phyloP scores from a whole-genome alignment of 2,329 filamentous ascomycete species.

The Raffaelea arxii region DNA sequence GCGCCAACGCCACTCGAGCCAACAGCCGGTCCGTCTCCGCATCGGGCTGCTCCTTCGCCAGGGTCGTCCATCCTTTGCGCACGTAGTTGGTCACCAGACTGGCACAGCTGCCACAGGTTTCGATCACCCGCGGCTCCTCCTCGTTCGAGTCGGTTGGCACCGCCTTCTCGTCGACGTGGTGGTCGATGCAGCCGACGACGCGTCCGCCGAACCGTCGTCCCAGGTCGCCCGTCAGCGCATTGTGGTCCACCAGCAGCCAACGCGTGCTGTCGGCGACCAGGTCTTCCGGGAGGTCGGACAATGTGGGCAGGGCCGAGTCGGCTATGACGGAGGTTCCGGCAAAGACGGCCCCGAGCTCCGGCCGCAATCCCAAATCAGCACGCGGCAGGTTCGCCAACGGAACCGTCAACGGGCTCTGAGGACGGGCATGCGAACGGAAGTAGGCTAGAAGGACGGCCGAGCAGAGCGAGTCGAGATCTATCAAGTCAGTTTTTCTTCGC shows the following conservation, averaged over 20 bases:
- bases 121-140: constrained; percentile 49
- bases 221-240: constrained; percentile 55
- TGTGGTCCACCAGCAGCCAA: constrained; percentile 76
- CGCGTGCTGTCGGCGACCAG: constrained; percentile 46
- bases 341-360: constrained; percentile 61
- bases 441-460: constrained; percentile 67
- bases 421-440: constrained; percentile 50
- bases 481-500: too few relatives aligned
- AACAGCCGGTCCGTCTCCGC: constrained; percentile 27
- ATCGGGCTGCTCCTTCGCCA: constrained; percentile 29
- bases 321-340: constrained; percentile 38
- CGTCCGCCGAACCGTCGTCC: constrained; percentile 27
- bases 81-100: constrained; percentile 58
- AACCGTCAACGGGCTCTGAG: constrained; percentile 48
- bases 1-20: constrained; percentile 57
- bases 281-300: constrained; percentile 36
- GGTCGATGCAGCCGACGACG: constrained; percentile 62
- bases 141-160: constrained; percentile 25
- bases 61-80: constrained; percentile 44
- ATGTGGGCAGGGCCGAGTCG: constrained; percentile 53
- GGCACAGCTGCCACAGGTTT: constrained; percentile 61
- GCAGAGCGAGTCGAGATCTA: constrained; percentile 74
- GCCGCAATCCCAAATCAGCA: constrained; percentile 59
- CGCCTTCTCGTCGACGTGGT: constrained; percentile 62
- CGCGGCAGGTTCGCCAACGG: constrained; percentile 64